Evolutionary conservation across 2,329 filamentous ascomycete species (phyloP), one percentile per base, ranked within the genome.

Genomic region (Fusarium sp.): DNA sequence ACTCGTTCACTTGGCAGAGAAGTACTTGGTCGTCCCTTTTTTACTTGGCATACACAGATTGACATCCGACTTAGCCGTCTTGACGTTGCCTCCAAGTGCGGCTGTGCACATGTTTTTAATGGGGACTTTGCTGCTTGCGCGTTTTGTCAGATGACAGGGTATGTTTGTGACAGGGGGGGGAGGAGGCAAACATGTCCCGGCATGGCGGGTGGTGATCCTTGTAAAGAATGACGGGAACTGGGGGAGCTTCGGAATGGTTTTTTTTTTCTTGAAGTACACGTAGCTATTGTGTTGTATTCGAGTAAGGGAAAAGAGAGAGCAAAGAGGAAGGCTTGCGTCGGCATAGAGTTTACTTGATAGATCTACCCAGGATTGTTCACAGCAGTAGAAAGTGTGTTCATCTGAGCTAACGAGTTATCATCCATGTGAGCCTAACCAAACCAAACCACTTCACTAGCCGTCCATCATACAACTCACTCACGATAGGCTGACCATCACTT

Each of bases 11-110:
- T 46, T 60, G 57, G 38, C 57, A 46, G 33, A 42, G 36, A 31
- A 33, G 10, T 33, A 33, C 31, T 14, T 33, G 11, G 31, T 33
- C 11, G 31, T 33, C 12, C 31, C 31, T 33, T 33, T 12, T 11
- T 16, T 35, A 22, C 59, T 62, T 62, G 44, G 44, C 44, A 17
- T 5, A 27, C 38, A 11, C 35, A 55, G 6, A 11, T 40, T 24
- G 17, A 35, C 38, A 38, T 55, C 60, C 60, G 60, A 42, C 35
- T 62, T 62, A 62, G 35, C 60, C 60, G 46, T 56, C 60, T 62
- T 62, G 60, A 51, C 59, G 33, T 62, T 27, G 33, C 29, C 27
- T 53, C 16, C 11, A 31, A 14, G n/a, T 33, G n/a, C 16, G 40
- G 58, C 58, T 51, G 58, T 36, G 42, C 29, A 7, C 29, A 44